Percentiles rank a stretch among this genome's conserved stretches.
Evolutionary conservation across 257 asterid genomes (phyloP).

Genomic region (Lantana camara): DNA sequence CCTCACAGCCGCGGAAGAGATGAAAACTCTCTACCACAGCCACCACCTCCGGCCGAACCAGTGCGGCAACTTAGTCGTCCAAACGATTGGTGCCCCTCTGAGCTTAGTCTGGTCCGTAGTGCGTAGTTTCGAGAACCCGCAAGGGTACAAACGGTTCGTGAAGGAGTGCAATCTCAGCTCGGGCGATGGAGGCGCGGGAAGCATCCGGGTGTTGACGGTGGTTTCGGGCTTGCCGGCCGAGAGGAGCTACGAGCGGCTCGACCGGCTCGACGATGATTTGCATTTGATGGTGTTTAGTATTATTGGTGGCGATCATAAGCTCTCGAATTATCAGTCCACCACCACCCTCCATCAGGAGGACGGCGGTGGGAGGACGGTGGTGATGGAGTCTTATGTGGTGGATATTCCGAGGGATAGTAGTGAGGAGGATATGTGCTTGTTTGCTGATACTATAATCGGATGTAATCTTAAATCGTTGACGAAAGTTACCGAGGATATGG

Average conservation of each 20-base stretch:
- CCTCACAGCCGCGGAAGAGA: not conserved
- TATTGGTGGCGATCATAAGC: constrained; percentile 57
- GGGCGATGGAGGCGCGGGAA: constrained; percentile 51
- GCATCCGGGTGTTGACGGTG: constrained; percentile 42
- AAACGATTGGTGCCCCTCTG: constrained; percentile 48
- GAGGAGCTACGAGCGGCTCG: constrained; percentile 55
- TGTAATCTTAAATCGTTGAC: constrained; percentile 51
- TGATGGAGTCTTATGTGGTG: constrained; percentile 55
- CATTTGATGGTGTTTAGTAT: constrained; percentile 51
- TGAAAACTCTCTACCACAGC: constrained; percentile 31
- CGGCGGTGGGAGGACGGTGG: constrained; percentile 38
- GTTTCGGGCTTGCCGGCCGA: not conserved
- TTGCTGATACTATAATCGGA: constrained; percentile 49
- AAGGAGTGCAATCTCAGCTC: constrained; percentile 33
- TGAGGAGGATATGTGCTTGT: constrained; percentile 46
- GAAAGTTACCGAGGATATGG: constrained; percentile 37
- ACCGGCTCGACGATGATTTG: constrained; percentile 52
- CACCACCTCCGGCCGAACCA: constrained; percentile 33
- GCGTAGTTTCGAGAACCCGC: constrained; percentile 43
- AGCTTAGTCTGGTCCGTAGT: constrained; percentile 54
- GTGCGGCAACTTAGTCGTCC: constrained; percentile 41
- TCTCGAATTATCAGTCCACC: constrained; percentile 49
- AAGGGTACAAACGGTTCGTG: constrained; percentile 48
- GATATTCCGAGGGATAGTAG: constrained; percentile 58
- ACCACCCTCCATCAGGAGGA: constrained; percentile 37